A percentile compares a stretch with the other conserved stretches of the same genome.
Evolutionary conservation across 2,329 filamentous ascomycete species (phyloP).

Genomic region (Xenosphaeropsis pyriputrescens): DNA sequence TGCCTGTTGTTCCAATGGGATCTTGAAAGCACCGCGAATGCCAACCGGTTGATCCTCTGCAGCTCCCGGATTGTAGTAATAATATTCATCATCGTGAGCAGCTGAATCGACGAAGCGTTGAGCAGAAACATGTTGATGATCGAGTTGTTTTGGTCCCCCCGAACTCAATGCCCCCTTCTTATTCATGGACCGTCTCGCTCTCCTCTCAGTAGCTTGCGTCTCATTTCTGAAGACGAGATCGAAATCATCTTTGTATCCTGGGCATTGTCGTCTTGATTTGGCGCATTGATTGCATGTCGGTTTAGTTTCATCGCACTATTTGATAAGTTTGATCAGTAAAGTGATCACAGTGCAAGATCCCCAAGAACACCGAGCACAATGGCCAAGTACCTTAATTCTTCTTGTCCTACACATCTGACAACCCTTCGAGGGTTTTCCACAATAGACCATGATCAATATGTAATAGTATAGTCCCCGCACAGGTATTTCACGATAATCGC

Average conservation of each 20-base stretch:
- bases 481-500: no score
- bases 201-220: constrained; percentile 50
- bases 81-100: not conserved
- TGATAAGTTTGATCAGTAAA: constrained; percentile 1
- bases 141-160: not conserved
- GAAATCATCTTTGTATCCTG: constrained; percentile 57
- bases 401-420: constrained; percentile 63
- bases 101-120: constrained; percentile 2
- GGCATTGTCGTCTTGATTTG: constrained; percentile 48
- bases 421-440: constrained; percentile 50
- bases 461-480: no score
- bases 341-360: no score
- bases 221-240: constrained; percentile 61
- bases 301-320: constrained; percentile 51
- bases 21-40: constrained; percentile 1
- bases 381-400: constrained; percentile 49
- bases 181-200: constrained; percentile 38
- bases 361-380: no score
- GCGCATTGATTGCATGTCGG: constrained; percentile 51
- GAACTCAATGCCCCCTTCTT: constrained; percentile 11
- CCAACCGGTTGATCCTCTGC: not conserved
- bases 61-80: not conserved
- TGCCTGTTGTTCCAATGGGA: constrained; percentile 38
- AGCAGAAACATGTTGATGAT: not conserved
- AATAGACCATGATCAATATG: constrained; percentile 39